Conservation (phyloP, 1,139 yeast genomes). For the Diutina rugosa region DNA sequence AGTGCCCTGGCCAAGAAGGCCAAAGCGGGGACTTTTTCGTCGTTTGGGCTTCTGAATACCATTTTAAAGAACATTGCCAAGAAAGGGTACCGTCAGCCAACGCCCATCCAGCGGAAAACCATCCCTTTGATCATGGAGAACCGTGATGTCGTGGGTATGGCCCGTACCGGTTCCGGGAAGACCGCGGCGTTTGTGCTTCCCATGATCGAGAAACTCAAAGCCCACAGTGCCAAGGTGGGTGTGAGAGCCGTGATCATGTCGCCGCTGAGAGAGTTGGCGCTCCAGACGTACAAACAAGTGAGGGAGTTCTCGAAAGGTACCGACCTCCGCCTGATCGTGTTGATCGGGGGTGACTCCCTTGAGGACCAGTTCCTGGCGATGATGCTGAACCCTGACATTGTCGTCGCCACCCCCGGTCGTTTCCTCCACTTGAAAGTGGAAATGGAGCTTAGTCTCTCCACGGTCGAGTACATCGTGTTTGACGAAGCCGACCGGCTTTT, state of each 20-base stretch:
- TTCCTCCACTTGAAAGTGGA: constrained; percentile 57
- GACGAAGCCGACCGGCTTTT: constrained; percentile 91
- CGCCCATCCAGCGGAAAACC: constrained; percentile 94
- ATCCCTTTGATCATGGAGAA: constrained; percentile 80
- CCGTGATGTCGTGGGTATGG: constrained; percentile 98
- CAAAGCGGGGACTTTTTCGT: constrained; percentile 76
- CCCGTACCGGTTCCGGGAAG: constrained; percentile 97
- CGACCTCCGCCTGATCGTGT: constrained; percentile 63
- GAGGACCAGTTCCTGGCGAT: constrained; percentile 91
- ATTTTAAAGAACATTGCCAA: constrained; percentile 58
- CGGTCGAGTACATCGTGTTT: constrained; percentile 63
- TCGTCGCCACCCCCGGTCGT: constrained; percentile 93
- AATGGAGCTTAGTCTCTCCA: constrained; percentile 34
- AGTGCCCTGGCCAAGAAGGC: constrained; percentile 46
- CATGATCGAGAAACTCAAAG: constrained; percentile 69
- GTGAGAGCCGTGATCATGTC: constrained; percentile 80
- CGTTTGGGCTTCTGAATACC: constrained; percentile 75
- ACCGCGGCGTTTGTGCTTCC: constrained; percentile 98
- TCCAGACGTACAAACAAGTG: constrained; percentile 81
- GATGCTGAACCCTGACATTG: constrained; percentile 86
- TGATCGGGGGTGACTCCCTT: constrained; percentile 95
- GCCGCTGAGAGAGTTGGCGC: constrained; percentile 89
- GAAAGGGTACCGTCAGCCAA: constrained; percentile 90
- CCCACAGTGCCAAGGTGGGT: constrained; percentile 81
- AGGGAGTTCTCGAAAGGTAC: constrained; percentile 81